Base-by-base conservation (phyloP, 2,329 filamentous ascomycete genomes). In the Amesomyces nigricolor region DNA sequence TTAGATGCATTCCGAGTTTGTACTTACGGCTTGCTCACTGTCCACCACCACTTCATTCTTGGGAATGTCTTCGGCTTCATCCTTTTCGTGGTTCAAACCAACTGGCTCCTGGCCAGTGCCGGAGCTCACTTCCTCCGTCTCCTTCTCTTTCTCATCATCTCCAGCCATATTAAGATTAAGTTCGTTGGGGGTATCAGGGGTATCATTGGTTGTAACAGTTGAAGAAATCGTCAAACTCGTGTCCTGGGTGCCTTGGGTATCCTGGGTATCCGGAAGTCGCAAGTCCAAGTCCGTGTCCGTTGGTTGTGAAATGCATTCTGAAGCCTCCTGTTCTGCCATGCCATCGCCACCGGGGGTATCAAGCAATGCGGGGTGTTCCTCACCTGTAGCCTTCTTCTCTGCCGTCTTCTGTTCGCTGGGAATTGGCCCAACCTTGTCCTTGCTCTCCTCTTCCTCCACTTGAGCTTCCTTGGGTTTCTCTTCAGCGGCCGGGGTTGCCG, bases 381-480 rank as follows among this genome's bases (percentile, higher is more conserved):
- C 66, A 68, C 66, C 66, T 68, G 58, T 61, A 59, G 57, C 63
- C 51, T 56, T 53, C 26, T 61, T 62, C 53, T 61, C 63, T 37
- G 58, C 58, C 42, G 47, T 44, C 54, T 59, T 59, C 37, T 61
- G 56, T 14, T 64, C 58, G 45, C 60, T 53, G 40, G 58, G 58
- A 37, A 62, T 61, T 16, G 58, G 61, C 49, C 57, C 62, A 58
- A 63, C 59, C 35, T 43, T 63, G 47, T 64, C 4, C 73, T 77
- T 11, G 71, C 75, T 60, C 57, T 64, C 61, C 4, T 62, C 62
- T 10, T 54, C 54, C 44, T 61, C 57, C 29, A 16, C 50, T 38
- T 46, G 42, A 30, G 43, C 8, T 22, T 57, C 52, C 44, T 59
- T 53, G 43, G 50, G 47, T n/a, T 49, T 48, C 14, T 55, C 58